Conservation (phyloP, 202 grass and related monocot species). For the Elaeis oleifera region DNA sequence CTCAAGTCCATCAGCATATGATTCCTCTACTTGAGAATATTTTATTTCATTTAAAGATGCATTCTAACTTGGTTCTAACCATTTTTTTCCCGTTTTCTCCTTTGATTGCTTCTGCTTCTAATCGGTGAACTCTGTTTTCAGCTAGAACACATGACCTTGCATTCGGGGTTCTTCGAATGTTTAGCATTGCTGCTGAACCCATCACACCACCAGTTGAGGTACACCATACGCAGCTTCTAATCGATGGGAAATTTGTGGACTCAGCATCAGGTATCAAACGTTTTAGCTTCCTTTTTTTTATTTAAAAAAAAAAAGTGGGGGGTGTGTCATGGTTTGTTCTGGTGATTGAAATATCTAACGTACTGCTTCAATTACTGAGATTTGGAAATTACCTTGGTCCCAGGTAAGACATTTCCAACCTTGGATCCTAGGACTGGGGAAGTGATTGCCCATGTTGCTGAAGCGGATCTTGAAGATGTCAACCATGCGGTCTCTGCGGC, state of each 20-base stretch:
- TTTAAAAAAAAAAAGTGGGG: too few relatives aligned
- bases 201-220: slow-evolving; percentile 68
- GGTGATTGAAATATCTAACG: too few relatives aligned
- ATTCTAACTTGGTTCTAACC: too few relatives aligned
- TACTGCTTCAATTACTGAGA: background rate
- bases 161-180: slow-evolving; percentile 54
- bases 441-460: slow-evolving; percentile 50
- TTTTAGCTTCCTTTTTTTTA: background rate
- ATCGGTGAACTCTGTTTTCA: slow-evolving; percentile 1
- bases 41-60: too few relatives aligned
- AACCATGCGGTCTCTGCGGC: slow-evolving; percentile 47
- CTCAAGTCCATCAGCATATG: too few relatives aligned
- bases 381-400: background rate
- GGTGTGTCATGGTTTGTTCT: background rate
- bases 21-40: too few relatives aligned
- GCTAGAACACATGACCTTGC: slow-evolving; percentile 38
- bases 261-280: slow-evolving; percentile 56
- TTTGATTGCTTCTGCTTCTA: too few relatives aligned
- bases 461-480: slow-evolving; percentile 54
- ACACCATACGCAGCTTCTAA: slow-evolving; percentile 66
- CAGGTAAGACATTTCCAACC: slow-evolving; percentile 71
- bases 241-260: slow-evolving; percentile 82
- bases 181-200: slow-evolving; percentile 68
- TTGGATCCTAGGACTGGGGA: slow-evolving; percentile 60
- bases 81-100: too few relatives aligned